A percentile compares a stretch with the other conserved stretches of the same genome.
phyloP scores from a whole-genome alignment of 106 monocot genomes.

The Dendrobium officinale region DNA sequence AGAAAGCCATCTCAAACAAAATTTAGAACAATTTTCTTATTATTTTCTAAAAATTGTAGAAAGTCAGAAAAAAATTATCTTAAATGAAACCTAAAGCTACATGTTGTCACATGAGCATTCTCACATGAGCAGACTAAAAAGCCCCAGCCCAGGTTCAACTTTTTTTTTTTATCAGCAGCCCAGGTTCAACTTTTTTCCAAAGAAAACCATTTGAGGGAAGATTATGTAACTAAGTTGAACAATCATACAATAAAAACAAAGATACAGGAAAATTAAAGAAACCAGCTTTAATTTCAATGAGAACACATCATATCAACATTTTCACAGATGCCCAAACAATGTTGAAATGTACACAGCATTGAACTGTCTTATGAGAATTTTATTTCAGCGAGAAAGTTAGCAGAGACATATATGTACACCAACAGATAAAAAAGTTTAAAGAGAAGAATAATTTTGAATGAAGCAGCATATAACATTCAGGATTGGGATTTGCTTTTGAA shows the following conservation, averaged over 20 bases:
- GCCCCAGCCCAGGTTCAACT: too few species aligned
- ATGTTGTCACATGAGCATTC: too few species aligned
- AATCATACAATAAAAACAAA: background rate
- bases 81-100: too few species aligned
- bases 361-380: background rate
- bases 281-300: background rate
- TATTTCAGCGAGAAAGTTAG: background rate
- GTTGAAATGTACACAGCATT: background rate
- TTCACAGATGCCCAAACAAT: background rate
- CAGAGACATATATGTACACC: background rate
- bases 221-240: background rate
- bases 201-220: background rate
- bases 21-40: too few species aligned
- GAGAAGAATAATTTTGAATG: background rate
- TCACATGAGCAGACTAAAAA: too few species aligned
- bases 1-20: too few species aligned
- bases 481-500: background rate
- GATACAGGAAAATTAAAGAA: background rate
- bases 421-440: background rate
- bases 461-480: background rate
- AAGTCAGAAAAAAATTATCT: too few species aligned
- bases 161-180: too few species aligned
- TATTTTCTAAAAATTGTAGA: too few species aligned
- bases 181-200: too few species aligned
- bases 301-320: background rate